Base-by-base conservation (phyloP, 73 alveolate genomes). In the Symbiodinium pilosum region DNA sequence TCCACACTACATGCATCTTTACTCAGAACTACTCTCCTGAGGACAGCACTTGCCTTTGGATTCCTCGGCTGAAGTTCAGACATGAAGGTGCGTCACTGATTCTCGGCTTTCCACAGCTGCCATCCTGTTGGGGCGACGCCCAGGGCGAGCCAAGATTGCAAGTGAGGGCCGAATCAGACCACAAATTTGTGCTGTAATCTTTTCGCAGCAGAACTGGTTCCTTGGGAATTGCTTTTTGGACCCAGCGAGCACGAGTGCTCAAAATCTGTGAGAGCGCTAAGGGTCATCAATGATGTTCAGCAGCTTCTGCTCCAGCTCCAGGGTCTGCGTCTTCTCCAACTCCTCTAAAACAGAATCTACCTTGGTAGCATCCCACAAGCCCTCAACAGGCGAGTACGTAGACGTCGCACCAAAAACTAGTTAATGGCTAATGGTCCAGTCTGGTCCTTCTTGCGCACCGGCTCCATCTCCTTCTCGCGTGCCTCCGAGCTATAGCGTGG, bases 291-390 rank as follows among this genome's bases (percentile, higher is more conserved):
- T 91, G 68, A 91, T 91, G 75, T 91, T 91, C 96, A 91, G 75
- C 75, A 91, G 87, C 87, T 91, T 83, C 40, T 91, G 96, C 52
- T 91, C 96, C 81, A 91, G 54, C 87, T 91, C 96, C 77, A 91
- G 39, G 32, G 96, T 91, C 47, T 91, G 96, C 41, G 75, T 68
- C 96, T 83, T 91, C 47, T 73, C 85, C 32, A 34, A n/a, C 44
- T 73, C 44, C 41, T 73, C 41, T n/a, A n/a, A 73, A 32, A 30
- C 28, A 16, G 43, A 14, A 34, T 3, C 16, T n/a, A n/a, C n/a
- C n/a, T n/a, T n/a, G n/a, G n/a, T 52, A 20, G 20, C 69, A 9
- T 20, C 69, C 28, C 28, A 52, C 69, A 52, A 9, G 69, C 28
- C 69, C 69, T 12, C 69, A 16, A 21, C 12, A 52, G 21, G 71